Conservation (phyloP, 1,139 yeast genomes). For the Kodamaea sp. region DNA sequence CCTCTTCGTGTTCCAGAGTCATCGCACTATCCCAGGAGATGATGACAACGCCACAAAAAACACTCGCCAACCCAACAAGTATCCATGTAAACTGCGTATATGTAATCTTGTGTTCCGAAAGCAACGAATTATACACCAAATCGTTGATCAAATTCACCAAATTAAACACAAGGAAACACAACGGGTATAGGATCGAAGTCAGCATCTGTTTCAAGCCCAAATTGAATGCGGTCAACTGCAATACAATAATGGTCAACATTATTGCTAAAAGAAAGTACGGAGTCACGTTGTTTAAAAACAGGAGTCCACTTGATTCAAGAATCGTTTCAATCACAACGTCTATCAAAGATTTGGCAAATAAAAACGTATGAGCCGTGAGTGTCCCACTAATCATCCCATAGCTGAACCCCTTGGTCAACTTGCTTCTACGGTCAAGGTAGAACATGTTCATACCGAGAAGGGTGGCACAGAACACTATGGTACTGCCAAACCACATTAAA, state of each 20-base stretch:
- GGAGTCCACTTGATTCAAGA: constrained; percentile 20
- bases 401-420: constrained; percentile 48
- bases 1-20: constrained; percentile 21
- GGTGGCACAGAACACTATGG: constrained; percentile 28
- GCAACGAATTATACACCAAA: constrained; percentile 55
- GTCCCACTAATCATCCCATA: constrained; percentile 76
- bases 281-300: constrained; percentile 16
- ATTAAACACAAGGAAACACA: constrained; percentile 82
- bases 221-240: constrained; percentile 72
- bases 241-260: constrained; percentile 67
- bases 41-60: constrained; percentile 43
- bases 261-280: constrained; percentile 51
- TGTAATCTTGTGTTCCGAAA: constrained; percentile 28
- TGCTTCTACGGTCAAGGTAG: constrained; percentile 9
- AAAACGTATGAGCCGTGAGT: constrained; percentile 78
- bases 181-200: constrained; percentile 77
- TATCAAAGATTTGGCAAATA: constrained; percentile 79
- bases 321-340: constrained; percentile 58
- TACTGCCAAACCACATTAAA: constrained; percentile 37
- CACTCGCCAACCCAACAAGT: constrained; percentile 53
- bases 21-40: constrained; percentile 46
- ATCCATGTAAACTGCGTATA: constrained; percentile 40
- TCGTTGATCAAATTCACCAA: constrained; percentile 72
- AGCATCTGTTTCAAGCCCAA: constrained; percentile 69
- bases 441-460: constrained; percentile 15